Evolutionary conservation across 441 rosid genomes (phyloP).

Genomic region (Hura crepitans): DNA sequence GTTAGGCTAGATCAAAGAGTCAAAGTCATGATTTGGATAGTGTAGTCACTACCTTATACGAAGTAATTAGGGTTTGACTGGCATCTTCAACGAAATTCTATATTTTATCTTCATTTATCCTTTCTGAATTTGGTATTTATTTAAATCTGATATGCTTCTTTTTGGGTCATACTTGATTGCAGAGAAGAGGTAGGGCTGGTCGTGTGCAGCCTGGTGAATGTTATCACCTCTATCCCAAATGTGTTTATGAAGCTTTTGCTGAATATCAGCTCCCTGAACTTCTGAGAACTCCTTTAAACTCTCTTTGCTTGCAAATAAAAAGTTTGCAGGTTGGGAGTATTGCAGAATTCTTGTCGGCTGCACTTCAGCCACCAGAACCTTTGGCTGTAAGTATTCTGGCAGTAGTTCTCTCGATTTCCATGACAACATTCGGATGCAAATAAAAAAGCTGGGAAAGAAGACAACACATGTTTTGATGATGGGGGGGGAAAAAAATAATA

Average conservation of each 20-base stretch:
- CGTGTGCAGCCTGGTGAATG: constrained; percentile 95
- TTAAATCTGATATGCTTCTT: constrained; percentile 16
- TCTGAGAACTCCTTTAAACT: constrained; percentile 94
- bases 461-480: too few relatives aligned
- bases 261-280: constrained; percentile 99
- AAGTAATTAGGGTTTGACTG: neutral
- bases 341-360: constrained; percentile 92
- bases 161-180: constrained; percentile 28
- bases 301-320: constrained; percentile 99
- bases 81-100: constrained; percentile 15
- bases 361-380: constrained; percentile 89
- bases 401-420: neutral
- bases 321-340: constrained; percentile 86
- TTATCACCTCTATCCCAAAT: constrained; percentile 86
- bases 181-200: constrained; percentile 98
- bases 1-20: constrained; percentile 6
- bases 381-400: constrained; percentile 65
- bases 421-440: neutral
- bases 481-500: too few relatives aligned
- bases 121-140: constrained; percentile 11
- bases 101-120: constrained; percentile 9
- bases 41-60: neutral
- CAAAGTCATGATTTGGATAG: constrained; percentile 7
- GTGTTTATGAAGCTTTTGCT: constrained; percentile 90
- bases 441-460: neutral